These are phyloP conservation scores for Populus hybrid DNA, from an alignment of 441 rosid species.

Conservation along the genomic window DNA sequence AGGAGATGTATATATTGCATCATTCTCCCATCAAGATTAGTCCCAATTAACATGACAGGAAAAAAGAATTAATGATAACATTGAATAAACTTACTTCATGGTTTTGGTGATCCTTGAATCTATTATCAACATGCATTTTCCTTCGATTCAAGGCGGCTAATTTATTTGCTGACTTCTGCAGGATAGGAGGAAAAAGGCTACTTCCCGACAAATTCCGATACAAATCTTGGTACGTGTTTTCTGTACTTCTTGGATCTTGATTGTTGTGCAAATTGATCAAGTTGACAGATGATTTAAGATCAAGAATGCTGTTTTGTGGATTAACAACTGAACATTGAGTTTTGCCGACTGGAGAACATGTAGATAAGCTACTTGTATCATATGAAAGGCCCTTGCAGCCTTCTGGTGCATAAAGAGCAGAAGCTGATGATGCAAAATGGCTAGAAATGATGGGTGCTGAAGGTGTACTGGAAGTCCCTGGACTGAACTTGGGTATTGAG, in stretches of 20 bases:
- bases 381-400: not conserved
- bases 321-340: not conserved
- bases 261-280: not conserved
- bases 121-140: not conserved
- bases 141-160: not conserved
- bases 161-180: constrained; percentile 6
- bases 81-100: not conserved
- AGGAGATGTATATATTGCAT: not conserved
- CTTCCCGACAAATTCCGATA: not conserved
- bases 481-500: not conserved
- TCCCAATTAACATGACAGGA: not conserved
- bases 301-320: not conserved
- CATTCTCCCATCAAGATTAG: not conserved
- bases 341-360: not conserved
- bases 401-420: not conserved
- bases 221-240: not conserved
- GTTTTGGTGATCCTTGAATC: constrained; percentile 2
- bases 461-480: not conserved
- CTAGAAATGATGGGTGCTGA: not conserved
- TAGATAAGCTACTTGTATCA: not conserved
- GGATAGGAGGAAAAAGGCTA: not conserved
- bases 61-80: not conserved
- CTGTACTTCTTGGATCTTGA: not conserved
- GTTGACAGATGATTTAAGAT: constrained; percentile 3
- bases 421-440: not conserved